These are phyloP conservation scores for Fusarium sp. DNA, from an alignment of 2,329 filamentous ascomycete genomes.

Conservation along the genomic window DNA sequence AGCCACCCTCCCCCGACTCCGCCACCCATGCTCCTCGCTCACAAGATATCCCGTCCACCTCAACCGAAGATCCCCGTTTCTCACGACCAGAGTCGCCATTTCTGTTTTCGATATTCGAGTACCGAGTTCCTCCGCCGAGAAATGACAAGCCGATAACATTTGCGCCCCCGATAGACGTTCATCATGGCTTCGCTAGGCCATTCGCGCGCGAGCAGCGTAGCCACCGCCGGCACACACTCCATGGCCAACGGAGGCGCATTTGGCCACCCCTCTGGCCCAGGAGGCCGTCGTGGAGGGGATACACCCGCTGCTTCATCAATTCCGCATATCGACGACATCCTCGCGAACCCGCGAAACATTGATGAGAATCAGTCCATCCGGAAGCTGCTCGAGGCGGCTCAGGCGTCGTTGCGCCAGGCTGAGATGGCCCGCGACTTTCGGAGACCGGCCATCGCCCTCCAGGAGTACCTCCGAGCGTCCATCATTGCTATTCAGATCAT, in stretches of 20 bases:
- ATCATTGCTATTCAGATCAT: conserved; percentile 83
- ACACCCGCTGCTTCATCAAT: conserved; percentile 51
- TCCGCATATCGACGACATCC: conserved; percentile 67
- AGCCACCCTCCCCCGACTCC: conserved; percentile 23
- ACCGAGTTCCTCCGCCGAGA: conserved; percentile 15
- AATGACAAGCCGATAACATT: conserved; percentile 19
- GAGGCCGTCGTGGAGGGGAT: conserved; percentile 45
- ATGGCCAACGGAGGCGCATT: conserved; percentile 49
- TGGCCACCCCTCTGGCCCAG: conserved; percentile 45
- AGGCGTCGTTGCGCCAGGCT: conserved; percentile 68
- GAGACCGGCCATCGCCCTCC: conserved; percentile 79
- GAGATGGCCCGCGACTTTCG: conserved; percentile 72
- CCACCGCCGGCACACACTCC: conserved; percentile 43
- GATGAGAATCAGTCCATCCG: conserved; percentile 63
- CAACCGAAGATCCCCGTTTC: conserved; percentile 2
- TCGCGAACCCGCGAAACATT: conserved; percentile 59
- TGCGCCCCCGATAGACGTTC: conserved; percentile 10
- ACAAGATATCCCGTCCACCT: conserved; percentile 21
- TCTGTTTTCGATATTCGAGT: conserved; percentile 1
- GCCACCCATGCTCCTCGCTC: conserved; percentile 26
- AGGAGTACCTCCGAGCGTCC: conserved; percentile 85
- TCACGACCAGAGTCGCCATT: background rate
- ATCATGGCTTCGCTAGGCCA: conserved; percentile 45
- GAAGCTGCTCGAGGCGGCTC: conserved; percentile 64
- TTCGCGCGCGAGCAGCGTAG: conserved; percentile 42